A percentile compares a stretch with the other conserved stretches of the same genome.
Conservation (phyloP, 1,284 basidiomycete genomes). For the Ustilago trichophora region DNA sequence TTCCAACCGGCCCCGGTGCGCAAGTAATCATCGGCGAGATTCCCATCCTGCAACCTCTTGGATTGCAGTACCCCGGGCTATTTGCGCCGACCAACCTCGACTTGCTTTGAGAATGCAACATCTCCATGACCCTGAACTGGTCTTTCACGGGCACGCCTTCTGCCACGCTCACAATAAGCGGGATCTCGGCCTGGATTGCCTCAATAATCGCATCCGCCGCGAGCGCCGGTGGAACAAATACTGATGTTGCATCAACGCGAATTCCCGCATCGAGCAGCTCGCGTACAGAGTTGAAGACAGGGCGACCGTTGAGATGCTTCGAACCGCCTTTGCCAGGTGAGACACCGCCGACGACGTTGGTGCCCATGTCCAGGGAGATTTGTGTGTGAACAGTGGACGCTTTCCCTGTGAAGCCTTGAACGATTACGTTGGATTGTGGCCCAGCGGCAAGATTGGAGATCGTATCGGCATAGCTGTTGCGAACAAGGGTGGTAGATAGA, state of each 20-base stretch:
- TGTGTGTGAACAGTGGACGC: constrained; percentile 45
- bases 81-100: constrained; percentile 51
- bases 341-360: constrained; percentile 52
- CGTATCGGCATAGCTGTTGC: constrained; percentile 31
- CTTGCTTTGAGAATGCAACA: constrained; percentile 47
- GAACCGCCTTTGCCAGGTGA: constrained; percentile 48
- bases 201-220: constrained; percentile 58
- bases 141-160: constrained; percentile 55
- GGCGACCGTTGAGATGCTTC: constrained; percentile 28
- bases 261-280: constrained; percentile 37
- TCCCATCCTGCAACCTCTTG: constrained; percentile 46
- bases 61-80: constrained; percentile 54
- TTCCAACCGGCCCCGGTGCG: constrained; percentile 43
- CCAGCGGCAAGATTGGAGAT: constrained; percentile 44
- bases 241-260: constrained; percentile 43
- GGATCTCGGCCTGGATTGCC: constrained; percentile 53
- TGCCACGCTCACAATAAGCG: constrained; percentile 51
- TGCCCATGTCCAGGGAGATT: constrained; percentile 50
- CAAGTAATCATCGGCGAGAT: constrained; percentile 46
- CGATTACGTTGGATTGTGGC: constrained; percentile 44
- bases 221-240: constrained; percentile 50
- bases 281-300: constrained; percentile 43
- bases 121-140: constrained; percentile 54
- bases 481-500: background rate
- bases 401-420: constrained; percentile 61